Conservation (phyloP, 2,329 filamentous ascomycete species). For the Aureobasidium sp. region DNA sequence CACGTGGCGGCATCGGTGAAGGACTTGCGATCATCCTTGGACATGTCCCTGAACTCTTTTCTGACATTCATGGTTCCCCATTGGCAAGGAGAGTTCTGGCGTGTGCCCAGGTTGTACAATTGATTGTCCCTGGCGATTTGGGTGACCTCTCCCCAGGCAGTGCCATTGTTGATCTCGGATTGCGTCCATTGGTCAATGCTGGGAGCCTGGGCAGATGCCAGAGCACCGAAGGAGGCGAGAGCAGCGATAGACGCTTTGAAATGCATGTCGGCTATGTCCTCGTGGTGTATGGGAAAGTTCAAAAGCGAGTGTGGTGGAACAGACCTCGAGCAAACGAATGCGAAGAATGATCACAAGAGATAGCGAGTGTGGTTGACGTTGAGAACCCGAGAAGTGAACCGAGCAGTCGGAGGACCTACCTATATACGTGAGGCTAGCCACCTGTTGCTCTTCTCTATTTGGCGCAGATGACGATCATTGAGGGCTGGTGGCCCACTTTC, state of each 20-base stretch:
- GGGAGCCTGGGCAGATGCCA: slow-evolving; percentile 13
- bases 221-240: slow-evolving; percentile 3
- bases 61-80: slow-evolving; percentile 24
- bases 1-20: slow-evolving; percentile 29
- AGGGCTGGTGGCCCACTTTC: neutral
- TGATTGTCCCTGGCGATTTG: slow-evolving; percentile 23
- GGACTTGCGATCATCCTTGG: slow-evolving; percentile 23
- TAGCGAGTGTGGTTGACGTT: neutral
- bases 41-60: slow-evolving; percentile 18
- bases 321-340: slow-evolving; percentile 14
- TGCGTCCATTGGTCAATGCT: slow-evolving; percentile 20
- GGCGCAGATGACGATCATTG: slow-evolving; percentile 1
- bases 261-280: neutral
- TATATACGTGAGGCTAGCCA: neutral
- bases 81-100: slow-evolving; percentile 22
- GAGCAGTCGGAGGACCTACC: neutral
- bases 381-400: neutral
- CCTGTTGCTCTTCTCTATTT: neutral
- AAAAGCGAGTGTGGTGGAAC: neutral
- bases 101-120: slow-evolving; percentile 23
- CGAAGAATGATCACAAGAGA: neutral
- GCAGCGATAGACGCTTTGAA: neutral
- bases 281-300: neutral
- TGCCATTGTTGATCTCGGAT: slow-evolving; percentile 24
- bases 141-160: slow-evolving; percentile 26